Conservation (phyloP, 176 grass and related monocot genomes). For the Urochloa ruziziensis region DNA sequence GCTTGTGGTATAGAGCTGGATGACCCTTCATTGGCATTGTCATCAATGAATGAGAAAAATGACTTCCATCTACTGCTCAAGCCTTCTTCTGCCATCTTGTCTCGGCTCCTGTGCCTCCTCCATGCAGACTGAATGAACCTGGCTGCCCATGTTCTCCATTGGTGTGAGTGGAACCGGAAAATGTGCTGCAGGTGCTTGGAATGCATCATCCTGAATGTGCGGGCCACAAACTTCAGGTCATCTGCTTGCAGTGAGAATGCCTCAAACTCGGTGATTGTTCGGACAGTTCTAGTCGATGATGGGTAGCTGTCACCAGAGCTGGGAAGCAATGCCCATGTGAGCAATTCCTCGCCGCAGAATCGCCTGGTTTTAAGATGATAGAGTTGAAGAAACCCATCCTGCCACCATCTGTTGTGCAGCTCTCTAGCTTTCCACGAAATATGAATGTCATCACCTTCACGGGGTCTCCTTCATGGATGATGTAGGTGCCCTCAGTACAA, state of each 20-base stretch:
- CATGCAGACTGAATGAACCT: slow-evolving; percentile 45
- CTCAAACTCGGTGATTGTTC: slow-evolving; percentile 37
- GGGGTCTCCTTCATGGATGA: slow-evolving; percentile 44
- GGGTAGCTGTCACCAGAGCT: slow-evolving; percentile 6
- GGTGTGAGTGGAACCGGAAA: slow-evolving; percentile 40
- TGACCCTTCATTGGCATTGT: not conserved
- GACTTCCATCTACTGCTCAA: slow-evolving; percentile 24
- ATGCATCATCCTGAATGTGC: slow-evolving; percentile 51
- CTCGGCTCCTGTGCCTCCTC: not conserved
- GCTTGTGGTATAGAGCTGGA: not conserved
- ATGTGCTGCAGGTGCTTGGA: slow-evolving; percentile 47
- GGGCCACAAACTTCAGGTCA: slow-evolving; percentile 49
- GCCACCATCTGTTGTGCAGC: slow-evolving; percentile 37
- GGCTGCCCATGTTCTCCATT: slow-evolving; percentile 52
- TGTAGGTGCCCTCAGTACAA: slow-evolving; percentile 28
- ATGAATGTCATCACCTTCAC: slow-evolving; percentile 49
- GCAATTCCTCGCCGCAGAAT: slow-evolving; percentile 54
- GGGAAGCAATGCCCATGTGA: slow-evolving; percentile 47
- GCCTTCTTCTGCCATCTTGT: slow-evolving; percentile 17
- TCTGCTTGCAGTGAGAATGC: slow-evolving; percentile 40
- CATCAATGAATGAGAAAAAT: slow-evolving; percentile 38
- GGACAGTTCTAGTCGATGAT: slow-evolving; percentile 39
- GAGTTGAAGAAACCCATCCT: slow-evolving; percentile 42
- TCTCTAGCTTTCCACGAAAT: slow-evolving; percentile 35
- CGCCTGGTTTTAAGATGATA: slow-evolving; percentile 38